Conservation (phyloP, 2,329 filamentous ascomycete genomes). For the Trichoderma pleuroti region DNA sequence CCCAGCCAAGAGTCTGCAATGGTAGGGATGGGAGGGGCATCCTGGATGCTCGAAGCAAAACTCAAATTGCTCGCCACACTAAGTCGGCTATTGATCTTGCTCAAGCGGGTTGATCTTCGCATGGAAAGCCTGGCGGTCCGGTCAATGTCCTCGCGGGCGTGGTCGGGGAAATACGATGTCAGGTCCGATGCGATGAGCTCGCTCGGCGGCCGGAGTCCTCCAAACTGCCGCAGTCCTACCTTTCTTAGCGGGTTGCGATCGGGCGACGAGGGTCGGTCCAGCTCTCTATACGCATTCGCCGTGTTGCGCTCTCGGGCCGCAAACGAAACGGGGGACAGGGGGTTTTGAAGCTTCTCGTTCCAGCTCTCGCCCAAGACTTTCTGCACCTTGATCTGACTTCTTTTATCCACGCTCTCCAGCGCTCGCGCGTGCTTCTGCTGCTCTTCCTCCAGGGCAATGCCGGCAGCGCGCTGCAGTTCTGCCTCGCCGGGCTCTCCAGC, state of each 20-base stretch:
- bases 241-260: conserved; percentile 48
- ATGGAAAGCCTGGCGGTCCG: conserved; percentile 91
- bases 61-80: conserved; percentile 93
- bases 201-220: conserved; percentile 87
- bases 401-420: conserved; percentile 63
- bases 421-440: conserved; percentile 67
- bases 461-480: conserved; percentile 82
- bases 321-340: conserved; percentile 76
- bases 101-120: conserved; percentile 83
- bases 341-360: conserved; percentile 75
- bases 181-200: conserved; percentile 96
- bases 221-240: conserved; percentile 71
- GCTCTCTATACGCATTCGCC: conserved; percentile 54
- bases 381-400: conserved; percentile 83
- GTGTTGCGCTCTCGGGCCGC: conserved; percentile 67
- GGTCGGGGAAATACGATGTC: conserved; percentile 95
- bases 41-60: conserved; percentile 84
- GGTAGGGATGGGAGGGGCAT: conserved; percentile 90
- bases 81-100: conserved; percentile 86
- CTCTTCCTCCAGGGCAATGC: conserved; percentile 84
- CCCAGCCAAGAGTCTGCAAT: conserved; percentile 92
- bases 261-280: conserved; percentile 53
- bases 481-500: conserved; percentile 83
- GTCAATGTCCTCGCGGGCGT: conserved; percentile 90
- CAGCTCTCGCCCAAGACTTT: conserved; percentile 85